phyloP scores from a whole-genome alignment of 257 asterid genomes.

The Solanum habrochaites region DNA sequence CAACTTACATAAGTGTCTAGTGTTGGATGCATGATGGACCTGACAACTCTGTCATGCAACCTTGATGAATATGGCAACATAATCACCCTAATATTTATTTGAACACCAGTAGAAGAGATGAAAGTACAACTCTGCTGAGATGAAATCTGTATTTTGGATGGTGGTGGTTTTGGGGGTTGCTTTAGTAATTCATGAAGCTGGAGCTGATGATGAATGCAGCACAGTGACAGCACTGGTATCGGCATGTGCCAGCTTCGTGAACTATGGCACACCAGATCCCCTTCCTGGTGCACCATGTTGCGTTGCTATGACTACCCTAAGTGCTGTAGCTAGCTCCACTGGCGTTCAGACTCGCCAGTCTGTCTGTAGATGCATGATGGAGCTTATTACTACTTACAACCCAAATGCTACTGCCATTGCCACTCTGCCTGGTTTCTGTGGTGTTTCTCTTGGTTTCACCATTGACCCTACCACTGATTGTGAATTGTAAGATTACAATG shows the following conservation, averaged over 20 bases:
- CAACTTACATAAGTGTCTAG: background rate
- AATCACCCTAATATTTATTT: background rate
- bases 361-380: constrained; percentile 76
- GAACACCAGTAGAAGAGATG: background rate
- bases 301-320: constrained; percentile 56
- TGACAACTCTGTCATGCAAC: constrained; percentile 9
- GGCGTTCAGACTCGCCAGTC: constrained; percentile 25
- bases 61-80: constrained; percentile 17
- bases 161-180: background rate
- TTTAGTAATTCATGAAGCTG: background rate
- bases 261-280: constrained; percentile 62
- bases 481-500: constrained; percentile 36
- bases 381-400: constrained; percentile 26
- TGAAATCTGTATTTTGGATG: background rate
- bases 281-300: constrained; percentile 75
- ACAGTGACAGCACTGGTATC: constrained; percentile 59
- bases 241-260: constrained; percentile 59
- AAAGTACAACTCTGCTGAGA: background rate
- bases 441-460: constrained; percentile 78
- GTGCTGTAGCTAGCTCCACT: constrained; percentile 25
- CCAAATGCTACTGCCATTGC: constrained; percentile 86
- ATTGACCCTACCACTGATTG: constrained; percentile 78
- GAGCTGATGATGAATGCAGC: constrained; percentile 31
- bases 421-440: constrained; percentile 85
- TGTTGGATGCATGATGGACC: background rate